Evolutionary conservation across 2,329 filamentous ascomycete genomes (phyloP), one percentile per base, ranked within the genome.

Genomic region (Grosmannia serpens): DNA sequence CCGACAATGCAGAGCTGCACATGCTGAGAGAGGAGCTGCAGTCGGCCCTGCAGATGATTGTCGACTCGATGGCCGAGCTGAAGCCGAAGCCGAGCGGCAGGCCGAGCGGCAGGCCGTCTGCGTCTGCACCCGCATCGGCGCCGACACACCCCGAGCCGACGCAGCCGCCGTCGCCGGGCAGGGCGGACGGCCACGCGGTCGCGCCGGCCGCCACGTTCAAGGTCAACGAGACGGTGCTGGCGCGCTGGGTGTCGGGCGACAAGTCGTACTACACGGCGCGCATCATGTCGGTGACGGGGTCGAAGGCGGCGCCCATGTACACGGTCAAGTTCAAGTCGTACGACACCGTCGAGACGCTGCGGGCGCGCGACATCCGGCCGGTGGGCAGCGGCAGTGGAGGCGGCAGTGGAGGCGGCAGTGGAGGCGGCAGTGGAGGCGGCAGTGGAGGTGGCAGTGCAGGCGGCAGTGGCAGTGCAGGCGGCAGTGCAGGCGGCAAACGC

Each of bases 291-390:
- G 91, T 96, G 66, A 96, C 92, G 26, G 94, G 94, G 60, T 96
- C 91, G 10, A 86, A 87, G n/a, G 88, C 85, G 50, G 88, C 89
- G 56, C 92, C 91, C 41, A 89, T 96, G 63, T 99, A 96, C 71
- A 87, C 89, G 53, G 91, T 99, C 71, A 94, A 88, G 65, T 99
- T 97, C 78, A 92, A 95, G 74, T 89, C 84, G 67, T 97, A 97
- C 74, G 83, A 86, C 63, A 90, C 82, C 26, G 89, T 87, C 52
- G 91, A 96, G 72, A 94, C 88, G 38, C 74, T 95, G 61, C 83
- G 86, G 61, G 84, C 87, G 62, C 86, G 87, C 71, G 91, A 97
- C 67, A 89, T 96, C 64, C 86, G 89, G 66, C 89, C 91, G 55
- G 75, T 94, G 41, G 82, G 56, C 44, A 10, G 44, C 38, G 22